Evolutionary conservation across 805 yeast species (phyloP).

Genomic region (Jamesozyma gamospora): DNA sequence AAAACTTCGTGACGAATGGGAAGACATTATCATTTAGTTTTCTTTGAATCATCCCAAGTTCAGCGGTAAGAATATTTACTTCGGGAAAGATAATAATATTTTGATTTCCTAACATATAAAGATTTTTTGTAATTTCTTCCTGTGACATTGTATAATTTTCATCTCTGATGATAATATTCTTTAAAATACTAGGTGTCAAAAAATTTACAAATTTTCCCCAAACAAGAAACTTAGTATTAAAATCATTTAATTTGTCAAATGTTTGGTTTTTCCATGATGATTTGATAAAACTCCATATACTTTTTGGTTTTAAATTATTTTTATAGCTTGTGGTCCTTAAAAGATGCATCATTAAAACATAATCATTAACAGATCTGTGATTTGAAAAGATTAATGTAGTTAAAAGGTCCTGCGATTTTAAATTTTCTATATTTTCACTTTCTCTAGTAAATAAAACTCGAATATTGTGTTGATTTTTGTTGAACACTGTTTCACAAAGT

Average conservation of each 20-base stretch:
- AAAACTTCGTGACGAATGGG: constrained; percentile 46
- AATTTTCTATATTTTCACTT: constrained; percentile 8
- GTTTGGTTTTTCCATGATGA: background rate
- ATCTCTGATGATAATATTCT: constrained; percentile 44
- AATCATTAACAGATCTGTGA: constrained; percentile 63
- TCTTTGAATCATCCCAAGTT: constrained; percentile 39
- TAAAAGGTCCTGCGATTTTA: constrained; percentile 2
- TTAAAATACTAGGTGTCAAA: constrained; percentile 43
- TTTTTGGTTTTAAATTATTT: constrained; percentile 1
- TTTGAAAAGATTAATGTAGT: constrained; percentile 33
- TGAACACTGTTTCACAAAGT: no score
- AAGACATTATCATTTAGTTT: constrained; percentile 41
- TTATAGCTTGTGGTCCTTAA: constrained; percentile 12
- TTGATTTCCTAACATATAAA: constrained; percentile 31
- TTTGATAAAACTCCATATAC: no score
- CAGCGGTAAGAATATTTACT: constrained; percentile 56
- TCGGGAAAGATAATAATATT: constrained; percentile 81
- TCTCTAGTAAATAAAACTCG: constrained; percentile 19
- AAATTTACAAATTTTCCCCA: constrained; percentile 62
- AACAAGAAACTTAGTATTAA: constrained; percentile 45
- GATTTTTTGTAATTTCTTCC: constrained; percentile 21
- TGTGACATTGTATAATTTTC: constrained; percentile 50
- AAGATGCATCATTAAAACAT: constrained; percentile 39
- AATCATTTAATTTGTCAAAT: constrained; percentile 24
- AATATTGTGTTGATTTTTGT: constrained; percentile 7